Evolutionary conservation across 495 filamentous ascomycete species (phyloP).

Genomic region (Podospora conica): DNA sequence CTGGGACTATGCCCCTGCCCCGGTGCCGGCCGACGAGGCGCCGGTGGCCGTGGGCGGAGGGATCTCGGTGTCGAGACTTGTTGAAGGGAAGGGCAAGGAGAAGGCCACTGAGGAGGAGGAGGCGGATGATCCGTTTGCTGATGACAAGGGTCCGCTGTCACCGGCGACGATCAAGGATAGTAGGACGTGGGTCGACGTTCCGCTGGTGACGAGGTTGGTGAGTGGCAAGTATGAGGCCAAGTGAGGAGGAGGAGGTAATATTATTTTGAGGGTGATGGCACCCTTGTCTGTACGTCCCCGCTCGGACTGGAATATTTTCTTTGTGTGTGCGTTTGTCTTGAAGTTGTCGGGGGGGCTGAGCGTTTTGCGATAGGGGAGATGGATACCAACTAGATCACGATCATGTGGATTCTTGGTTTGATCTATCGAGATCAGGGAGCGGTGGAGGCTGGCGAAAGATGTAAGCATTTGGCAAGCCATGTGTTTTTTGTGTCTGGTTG

Average conservation of each 20-base stretch:
- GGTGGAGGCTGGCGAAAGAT: not conserved
- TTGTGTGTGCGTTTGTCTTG: not conserved
- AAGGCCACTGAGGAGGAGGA: slow-evolving; percentile 35
- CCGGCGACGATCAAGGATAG: slow-evolving; percentile 34
- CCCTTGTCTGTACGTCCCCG: not conserved
- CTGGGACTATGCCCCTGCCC: slow-evolving; percentile 59
- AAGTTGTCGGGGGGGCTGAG: not conserved
- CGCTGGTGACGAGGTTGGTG: slow-evolving; percentile 62
- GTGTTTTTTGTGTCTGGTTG: not conserved
- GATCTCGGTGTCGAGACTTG: slow-evolving; percentile 52
- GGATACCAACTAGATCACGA: not conserved
- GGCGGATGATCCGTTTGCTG: slow-evolving; percentile 38
- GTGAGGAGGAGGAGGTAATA: slow-evolving; percentile 14
- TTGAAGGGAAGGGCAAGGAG: slow-evolving; percentile 39
- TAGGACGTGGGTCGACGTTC: slow-evolving; percentile 66
- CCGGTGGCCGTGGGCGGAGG: slow-evolving; percentile 47
- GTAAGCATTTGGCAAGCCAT: not conserved
- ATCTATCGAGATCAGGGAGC: not conserved
- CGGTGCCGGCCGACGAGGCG: slow-evolving; percentile 35
- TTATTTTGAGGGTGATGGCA: not conserved
- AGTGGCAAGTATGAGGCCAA: slow-evolving; percentile 71
- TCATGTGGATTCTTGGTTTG: not conserved
- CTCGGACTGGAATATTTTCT: not conserved
- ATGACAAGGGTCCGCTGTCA: slow-evolving; percentile 28
- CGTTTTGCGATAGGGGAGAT: not conserved